Evolutionary conservation across 177 flowering plant genomes (phyloP).

Genomic region (Vitis hybrid): DNA sequence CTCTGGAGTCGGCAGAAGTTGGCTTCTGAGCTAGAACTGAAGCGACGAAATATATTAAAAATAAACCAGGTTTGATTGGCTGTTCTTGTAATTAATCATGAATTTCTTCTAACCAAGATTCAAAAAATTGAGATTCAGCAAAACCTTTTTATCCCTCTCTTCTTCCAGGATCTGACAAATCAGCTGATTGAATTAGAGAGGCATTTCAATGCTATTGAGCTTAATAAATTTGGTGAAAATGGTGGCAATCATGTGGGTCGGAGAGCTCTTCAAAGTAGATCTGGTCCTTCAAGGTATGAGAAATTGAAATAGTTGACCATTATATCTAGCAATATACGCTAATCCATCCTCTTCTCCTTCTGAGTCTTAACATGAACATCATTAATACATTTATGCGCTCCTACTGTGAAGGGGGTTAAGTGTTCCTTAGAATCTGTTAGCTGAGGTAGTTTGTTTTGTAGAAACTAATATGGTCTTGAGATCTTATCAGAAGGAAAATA

Average conservation of each 20-base stretch:
- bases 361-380: no score
- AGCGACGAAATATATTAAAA: slow-evolving; percentile 46
- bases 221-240: slow-evolving; percentile 67
- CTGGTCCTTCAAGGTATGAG: slow-evolving; percentile 63
- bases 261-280: slow-evolving; percentile 34
- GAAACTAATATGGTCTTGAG: no score
- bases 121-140: not conserved
- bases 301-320: not conserved
- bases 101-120: not conserved
- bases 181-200: slow-evolving; percentile 78
- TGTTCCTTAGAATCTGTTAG: no score
- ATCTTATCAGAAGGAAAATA: no score
- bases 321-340: not conserved
- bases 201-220: slow-evolving; percentile 84
- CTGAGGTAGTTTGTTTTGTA: no score
- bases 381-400: no score
- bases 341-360: no score
- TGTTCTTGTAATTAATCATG: not conserved
- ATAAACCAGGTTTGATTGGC: slow-evolving; percentile 54
- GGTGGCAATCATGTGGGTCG: slow-evolving; percentile 29
- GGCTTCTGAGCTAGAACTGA: slow-evolving; percentile 82
- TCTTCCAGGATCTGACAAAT: slow-evolving; percentile 65
- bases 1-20: slow-evolving; percentile 82
- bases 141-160: not conserved
- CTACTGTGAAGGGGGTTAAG: no score